Conservation (phyloP, 2,329 filamentous ascomycete genomes). For the Colletotrichum spaethianum region DNA sequence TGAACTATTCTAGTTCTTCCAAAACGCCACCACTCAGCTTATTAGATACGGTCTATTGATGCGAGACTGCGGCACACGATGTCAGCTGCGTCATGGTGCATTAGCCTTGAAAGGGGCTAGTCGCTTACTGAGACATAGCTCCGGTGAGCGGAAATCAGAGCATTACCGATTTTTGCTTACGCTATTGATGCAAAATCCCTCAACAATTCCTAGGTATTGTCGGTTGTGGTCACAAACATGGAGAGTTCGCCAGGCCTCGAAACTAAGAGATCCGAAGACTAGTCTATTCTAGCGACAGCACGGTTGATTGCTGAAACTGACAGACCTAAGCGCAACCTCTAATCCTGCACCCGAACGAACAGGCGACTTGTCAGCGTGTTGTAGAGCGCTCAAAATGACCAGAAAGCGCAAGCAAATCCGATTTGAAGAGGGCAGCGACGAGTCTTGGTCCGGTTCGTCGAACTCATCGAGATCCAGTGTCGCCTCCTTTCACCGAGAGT, state of each 20-base stretch:
- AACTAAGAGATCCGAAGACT: neutral
- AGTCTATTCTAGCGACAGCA: neutral
- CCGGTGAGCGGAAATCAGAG: constrained; percentile 10
- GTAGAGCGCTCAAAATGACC: neutral
- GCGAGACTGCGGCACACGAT: neutral
- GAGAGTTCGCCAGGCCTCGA: too few relatives aligned
- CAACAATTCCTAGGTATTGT: neutral
- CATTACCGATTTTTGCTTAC: neutral
- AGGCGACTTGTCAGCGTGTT: too few relatives aligned
- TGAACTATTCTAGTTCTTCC: neutral
- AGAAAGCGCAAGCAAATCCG: constrained; percentile 9
- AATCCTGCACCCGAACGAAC: neutral
- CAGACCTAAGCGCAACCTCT: neutral
- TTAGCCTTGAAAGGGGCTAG: neutral
- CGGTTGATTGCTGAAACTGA: neutral
- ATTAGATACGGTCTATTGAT: neutral
- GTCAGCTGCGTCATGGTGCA: constrained; percentile 24
- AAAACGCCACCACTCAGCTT: neutral
- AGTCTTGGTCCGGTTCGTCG: constrained; percentile 7
- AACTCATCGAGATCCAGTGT: constrained; percentile 7
- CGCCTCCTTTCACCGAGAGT: constrained; percentile 14
- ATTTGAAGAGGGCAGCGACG: constrained; percentile 6
- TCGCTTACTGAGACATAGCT: neutral
- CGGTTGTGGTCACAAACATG: too few relatives aligned
- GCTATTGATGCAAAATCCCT: neutral